Percentiles rank a stretch among this genome's conserved stretches.
phyloP scores from a whole-genome alignment of 192 early-diverging fungal species.

The Gryganskiella cystojenkinii region DNA sequence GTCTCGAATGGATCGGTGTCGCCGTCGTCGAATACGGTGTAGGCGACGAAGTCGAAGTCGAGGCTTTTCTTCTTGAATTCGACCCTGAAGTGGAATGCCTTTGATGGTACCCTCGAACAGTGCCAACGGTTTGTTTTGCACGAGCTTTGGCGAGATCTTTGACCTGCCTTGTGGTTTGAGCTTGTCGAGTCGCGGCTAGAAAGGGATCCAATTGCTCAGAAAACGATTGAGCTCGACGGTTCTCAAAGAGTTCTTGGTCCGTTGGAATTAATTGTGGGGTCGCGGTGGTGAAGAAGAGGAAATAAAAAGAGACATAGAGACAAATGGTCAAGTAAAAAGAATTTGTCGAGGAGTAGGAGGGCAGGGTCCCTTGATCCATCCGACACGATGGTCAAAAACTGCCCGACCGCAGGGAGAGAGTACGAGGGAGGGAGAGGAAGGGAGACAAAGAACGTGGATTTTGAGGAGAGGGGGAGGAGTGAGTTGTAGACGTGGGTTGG shows the following conservation, averaged over 20 bases:
- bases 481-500: neutral
- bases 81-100: conserved; percentile 1
- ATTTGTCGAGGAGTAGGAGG: too few relatives aligned
- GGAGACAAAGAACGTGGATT: neutral
- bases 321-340: conserved; percentile 53
- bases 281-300: conserved; percentile 45
- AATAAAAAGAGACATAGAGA: conserved; percentile 54
- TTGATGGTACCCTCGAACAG: conserved; percentile 16
- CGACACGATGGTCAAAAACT: neutral
- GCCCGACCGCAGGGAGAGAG: neutral
- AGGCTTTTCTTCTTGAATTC: neutral
- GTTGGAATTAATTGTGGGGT: conserved; percentile 12
- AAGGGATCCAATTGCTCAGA: conserved; percentile 53
- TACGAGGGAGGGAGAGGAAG: neutral
- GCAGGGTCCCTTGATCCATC: conserved; percentile 48
- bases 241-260: conserved; percentile 23
- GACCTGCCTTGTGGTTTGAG: conserved; percentile 25
- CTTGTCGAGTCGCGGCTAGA: conserved; percentile 34
- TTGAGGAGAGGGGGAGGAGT: neutral
- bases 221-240: conserved; percentile 32
- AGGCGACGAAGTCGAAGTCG: neutral
- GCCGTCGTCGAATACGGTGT: neutral
- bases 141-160: conserved; percentile 35
- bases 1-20: neutral
- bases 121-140: conserved; percentile 31